Percentiles rank a stretch among this genome's conserved stretches.
Evolutionary conservation across 352 stramenopile species (phyloP).

Genomic region (Phytophthora capsici): DNA sequence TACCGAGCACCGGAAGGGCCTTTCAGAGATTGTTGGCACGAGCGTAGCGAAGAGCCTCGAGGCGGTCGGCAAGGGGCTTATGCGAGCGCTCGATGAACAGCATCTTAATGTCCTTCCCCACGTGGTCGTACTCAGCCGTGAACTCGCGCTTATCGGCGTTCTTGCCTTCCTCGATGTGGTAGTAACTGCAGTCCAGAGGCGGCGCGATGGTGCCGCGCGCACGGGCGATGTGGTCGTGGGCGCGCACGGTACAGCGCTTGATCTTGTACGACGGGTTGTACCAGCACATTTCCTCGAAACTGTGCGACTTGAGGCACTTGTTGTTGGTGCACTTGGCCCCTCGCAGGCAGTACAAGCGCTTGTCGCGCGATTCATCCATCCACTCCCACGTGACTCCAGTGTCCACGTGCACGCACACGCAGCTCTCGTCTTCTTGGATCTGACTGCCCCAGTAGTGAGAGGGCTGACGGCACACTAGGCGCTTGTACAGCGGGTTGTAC

Average conservation of each 20-base stretch:
- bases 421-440: constrained; percentile 50
- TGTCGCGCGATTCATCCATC: constrained; percentile 40
- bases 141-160: constrained; percentile 44
- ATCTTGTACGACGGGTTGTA: constrained; percentile 59
- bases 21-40: constrained; percentile 32
- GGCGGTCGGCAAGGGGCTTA: constrained; percentile 42
- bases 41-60: constrained; percentile 38
- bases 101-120: constrained; percentile 47
- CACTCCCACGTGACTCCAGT: constrained; percentile 49
- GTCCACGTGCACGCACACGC: constrained; percentile 55
- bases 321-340: constrained; percentile 41
- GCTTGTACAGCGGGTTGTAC: constrained; percentile 63
- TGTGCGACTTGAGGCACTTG: constrained; percentile 53
- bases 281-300: constrained; percentile 56
- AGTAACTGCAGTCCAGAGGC: constrained; percentile 41
- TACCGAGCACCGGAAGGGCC: neutral
- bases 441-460: constrained; percentile 52
- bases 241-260: constrained; percentile 42
- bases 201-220: constrained; percentile 34
- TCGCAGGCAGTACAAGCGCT: constrained; percentile 39
- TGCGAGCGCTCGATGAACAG: constrained; percentile 51
- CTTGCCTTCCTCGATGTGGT: constrained; percentile 46
- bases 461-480: constrained; percentile 45
- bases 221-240: constrained; percentile 38
- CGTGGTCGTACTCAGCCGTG: constrained; percentile 41